Conservation (phyloP, 192 early-diverging fungal genomes). For the Coemansia sp. region DNA sequence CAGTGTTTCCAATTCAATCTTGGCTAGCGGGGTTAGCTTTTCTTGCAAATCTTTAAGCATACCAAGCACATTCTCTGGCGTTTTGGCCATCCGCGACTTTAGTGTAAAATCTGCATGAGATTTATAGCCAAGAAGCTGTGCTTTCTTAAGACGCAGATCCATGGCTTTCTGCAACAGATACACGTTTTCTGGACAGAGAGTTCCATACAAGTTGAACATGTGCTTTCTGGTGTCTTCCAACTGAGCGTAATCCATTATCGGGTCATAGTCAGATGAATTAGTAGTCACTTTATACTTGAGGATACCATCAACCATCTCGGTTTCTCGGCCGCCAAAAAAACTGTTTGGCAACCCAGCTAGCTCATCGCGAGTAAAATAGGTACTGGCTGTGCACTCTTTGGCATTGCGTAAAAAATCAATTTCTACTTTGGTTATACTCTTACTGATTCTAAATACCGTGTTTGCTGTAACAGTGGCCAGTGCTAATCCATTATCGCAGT, state of each 20-base stretch:
- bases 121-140: conserved; percentile 62
- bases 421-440: conserved; percentile 36
- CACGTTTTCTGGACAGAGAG: conserved; percentile 57
- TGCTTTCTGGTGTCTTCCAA: conserved; percentile 50
- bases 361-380: conserved; percentile 50
- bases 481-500: not conserved
- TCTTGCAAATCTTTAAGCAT: conserved; percentile 60
- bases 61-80: conserved; percentile 54
- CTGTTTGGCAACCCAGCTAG: conserved; percentile 67
- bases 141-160: conserved; percentile 38
- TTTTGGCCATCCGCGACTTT: conserved; percentile 75
- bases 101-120: conserved; percentile 63
- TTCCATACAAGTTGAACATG: conserved; percentile 31
- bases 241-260: conserved; percentile 46
- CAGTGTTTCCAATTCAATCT: conserved; percentile 58
- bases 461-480: not conserved
- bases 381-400: conserved; percentile 56
- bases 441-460: not conserved
- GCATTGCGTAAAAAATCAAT: conserved; percentile 64
- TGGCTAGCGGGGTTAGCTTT: conserved; percentile 52
- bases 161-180: conserved; percentile 55
- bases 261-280: conserved; percentile 57
- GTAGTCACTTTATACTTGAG: conserved; percentile 62
- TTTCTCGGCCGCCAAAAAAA: conserved; percentile 57
- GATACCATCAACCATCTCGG: conserved; percentile 55